These are phyloP conservation scores for Ustilago esculenta DNA, from an alignment of 1,284 basidiomycete species.

Conservation along the genomic window DNA sequence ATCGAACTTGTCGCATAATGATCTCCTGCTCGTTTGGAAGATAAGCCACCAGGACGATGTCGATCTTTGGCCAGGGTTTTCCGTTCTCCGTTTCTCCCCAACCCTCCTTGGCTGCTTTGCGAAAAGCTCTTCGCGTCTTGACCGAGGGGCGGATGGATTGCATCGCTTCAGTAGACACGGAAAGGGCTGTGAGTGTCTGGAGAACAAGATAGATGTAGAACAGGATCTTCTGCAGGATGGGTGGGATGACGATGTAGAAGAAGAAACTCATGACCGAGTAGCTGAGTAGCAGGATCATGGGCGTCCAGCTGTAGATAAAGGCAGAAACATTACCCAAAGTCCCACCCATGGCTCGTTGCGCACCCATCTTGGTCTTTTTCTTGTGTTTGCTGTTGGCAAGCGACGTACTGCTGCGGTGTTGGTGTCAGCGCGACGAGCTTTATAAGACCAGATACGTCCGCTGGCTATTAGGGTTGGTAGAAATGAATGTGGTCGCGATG, in stretches of 20 bases:
- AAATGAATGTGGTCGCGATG: too few relatives aligned
- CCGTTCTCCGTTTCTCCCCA: slow-evolving; percentile 47
- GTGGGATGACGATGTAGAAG: slow-evolving; percentile 54
- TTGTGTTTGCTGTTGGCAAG: too few relatives aligned
- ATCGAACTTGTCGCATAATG: slow-evolving; percentile 57
- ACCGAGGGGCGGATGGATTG: slow-evolving; percentile 52
- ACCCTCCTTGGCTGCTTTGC: slow-evolving; percentile 48
- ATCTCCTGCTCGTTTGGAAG: slow-evolving; percentile 61
- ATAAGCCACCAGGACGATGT: slow-evolving; percentile 59
- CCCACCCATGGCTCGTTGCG: slow-evolving; percentile 15
- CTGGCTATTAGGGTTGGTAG: too few relatives aligned
- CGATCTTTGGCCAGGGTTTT: slow-evolving; percentile 52
- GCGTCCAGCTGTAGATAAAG: slow-evolving; percentile 52
- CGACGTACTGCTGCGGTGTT: background rate
- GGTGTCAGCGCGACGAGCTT: too few relatives aligned
- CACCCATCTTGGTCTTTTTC: slow-evolving; percentile 12
- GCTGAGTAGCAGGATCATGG: slow-evolving; percentile 37
- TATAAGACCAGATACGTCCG: too few relatives aligned
- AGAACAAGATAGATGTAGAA: slow-evolving; percentile 51
- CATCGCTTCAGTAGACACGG: slow-evolving; percentile 56
- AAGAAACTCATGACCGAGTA: slow-evolving; percentile 47
- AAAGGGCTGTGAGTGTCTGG: slow-evolving; percentile 52
- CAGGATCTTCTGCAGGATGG: slow-evolving; percentile 46
- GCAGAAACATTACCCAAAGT: slow-evolving; percentile 37
- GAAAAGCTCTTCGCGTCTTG: slow-evolving; percentile 44